Conservation (phyloP, 257 asterid genomes). For the Eustoma russellianum region DNA sequence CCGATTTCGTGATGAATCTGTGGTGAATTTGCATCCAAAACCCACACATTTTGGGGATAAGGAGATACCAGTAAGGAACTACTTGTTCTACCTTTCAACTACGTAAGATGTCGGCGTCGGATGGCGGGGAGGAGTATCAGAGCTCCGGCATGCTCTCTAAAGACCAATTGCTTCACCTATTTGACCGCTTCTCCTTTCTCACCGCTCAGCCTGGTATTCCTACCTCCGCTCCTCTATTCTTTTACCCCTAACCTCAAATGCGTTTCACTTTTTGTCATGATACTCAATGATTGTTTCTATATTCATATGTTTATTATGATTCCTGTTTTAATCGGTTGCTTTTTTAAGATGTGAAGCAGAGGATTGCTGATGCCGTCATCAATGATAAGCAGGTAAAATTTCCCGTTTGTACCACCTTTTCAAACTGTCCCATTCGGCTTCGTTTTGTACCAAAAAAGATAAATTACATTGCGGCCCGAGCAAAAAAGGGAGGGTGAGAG, state of each 20-base stretch:
- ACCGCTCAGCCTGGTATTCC: conserved; percentile 53
- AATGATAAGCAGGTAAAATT: conserved; percentile 54
- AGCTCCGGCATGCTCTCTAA: conserved; percentile 58
- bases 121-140: conserved; percentile 31
- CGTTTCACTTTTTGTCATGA: background rate
- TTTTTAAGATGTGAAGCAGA: conserved; percentile 64
- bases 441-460: no score
- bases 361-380: conserved; percentile 69
- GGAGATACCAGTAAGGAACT: background rate
- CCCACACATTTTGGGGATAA: no score
- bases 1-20: background rate
- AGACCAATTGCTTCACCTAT: conserved; percentile 62
- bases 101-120: no score
- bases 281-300: no score
- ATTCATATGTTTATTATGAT: background rate
- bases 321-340: background rate
- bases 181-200: conserved; percentile 61
- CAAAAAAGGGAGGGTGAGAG: no score
- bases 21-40: background rate
- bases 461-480: no score
- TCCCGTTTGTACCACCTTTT: background rate
- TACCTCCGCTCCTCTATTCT: background rate
- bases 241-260: background rate
- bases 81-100: no score
- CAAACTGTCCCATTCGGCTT: no score